These are phyloP conservation scores for Xylariaceae sp. DNA, from an alignment of 2,329 filamentous ascomycete genomes.

Conservation along the genomic window DNA sequence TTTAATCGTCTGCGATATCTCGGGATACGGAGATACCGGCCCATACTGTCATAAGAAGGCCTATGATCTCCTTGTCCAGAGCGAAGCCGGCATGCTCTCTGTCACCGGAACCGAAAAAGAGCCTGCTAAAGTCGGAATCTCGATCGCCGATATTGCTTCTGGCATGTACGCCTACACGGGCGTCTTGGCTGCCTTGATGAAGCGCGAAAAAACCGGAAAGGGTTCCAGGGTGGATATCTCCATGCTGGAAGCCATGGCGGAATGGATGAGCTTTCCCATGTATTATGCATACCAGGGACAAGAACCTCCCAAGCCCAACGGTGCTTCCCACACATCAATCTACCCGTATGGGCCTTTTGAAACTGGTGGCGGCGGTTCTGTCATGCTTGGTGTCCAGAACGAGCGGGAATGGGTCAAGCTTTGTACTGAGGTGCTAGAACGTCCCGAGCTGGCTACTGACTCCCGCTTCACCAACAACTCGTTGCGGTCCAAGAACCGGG, in stretches of 20 bases:
- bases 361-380: slow-evolving; percentile 42
- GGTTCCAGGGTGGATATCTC: slow-evolving; percentile 50
- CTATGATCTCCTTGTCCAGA: slow-evolving; percentile 51
- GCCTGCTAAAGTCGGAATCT: slow-evolving; percentile 48
- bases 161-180: slow-evolving; percentile 49
- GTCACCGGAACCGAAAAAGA: slow-evolving; percentile 43
- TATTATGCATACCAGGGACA: slow-evolving; percentile 48
- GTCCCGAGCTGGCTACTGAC: slow-evolving; percentile 40
- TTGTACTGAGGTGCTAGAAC: slow-evolving; percentile 41
- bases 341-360: slow-evolving; percentile 54
- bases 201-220: slow-evolving; percentile 43
- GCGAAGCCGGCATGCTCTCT: slow-evolving; percentile 48
- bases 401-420: slow-evolving; percentile 51
- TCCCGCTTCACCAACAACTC: slow-evolving; percentile 44
- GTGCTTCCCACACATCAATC: slow-evolving; percentile 49
- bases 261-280: slow-evolving; percentile 55
- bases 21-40: slow-evolving; percentile 46
- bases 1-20: slow-evolving; percentile 51
- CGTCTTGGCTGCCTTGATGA: slow-evolving; percentile 45
- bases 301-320: slow-evolving; percentile 39
- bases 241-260: slow-evolving; percentile 54
- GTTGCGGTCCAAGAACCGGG: slow-evolving; percentile 42
- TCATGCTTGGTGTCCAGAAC: slow-evolving; percentile 55
- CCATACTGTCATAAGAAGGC: slow-evolving; percentile 51
- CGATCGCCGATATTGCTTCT: slow-evolving; percentile 50